Conservation (phyloP, 176 grass and related monocot species). For the Aegilops bicornis region DNA sequence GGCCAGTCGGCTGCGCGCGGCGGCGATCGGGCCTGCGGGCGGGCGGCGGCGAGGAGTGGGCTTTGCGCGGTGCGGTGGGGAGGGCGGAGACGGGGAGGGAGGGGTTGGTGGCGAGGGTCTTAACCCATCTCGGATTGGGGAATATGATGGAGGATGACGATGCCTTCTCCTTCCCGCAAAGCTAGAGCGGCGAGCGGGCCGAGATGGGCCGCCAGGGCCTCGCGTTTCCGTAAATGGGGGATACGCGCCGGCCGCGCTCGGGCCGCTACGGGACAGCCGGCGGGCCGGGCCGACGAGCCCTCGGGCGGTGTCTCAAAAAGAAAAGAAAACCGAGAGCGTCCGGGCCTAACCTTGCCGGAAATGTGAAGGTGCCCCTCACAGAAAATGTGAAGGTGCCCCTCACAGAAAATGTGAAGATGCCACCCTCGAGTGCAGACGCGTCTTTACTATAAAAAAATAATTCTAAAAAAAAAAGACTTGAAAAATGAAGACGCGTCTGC, state of each 20-base stretch:
- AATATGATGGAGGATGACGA: not conserved
- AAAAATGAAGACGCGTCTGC: not conserved
- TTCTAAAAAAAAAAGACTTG: no score
- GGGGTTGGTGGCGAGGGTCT: conserved; percentile 28
- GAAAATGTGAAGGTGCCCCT: not conserved
- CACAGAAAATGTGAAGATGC: not conserved
- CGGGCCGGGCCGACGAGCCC: not conserved
- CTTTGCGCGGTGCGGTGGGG: not conserved
- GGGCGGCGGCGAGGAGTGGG: not conserved
- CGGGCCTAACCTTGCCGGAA: not conserved
- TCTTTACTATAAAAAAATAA: not conserved
- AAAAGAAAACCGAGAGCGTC: no score
- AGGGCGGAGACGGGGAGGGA: not conserved
- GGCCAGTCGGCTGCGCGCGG: not conserved
- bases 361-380: not conserved
- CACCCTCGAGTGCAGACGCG: not conserved
- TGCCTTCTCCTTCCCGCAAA: conserved; percentile 8
- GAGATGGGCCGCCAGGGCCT: not conserved
- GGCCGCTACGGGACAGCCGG: not conserved
- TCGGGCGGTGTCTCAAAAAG: no score
- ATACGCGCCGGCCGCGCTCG: not conserved
- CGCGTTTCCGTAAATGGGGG: not conserved
- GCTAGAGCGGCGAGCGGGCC: not conserved
- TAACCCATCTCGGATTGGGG: conserved; percentile 16
- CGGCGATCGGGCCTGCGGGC: not conserved